Evolutionary conservation across 2,329 filamentous ascomycete species (phyloP), one percentile per base, ranked within the genome.

Genomic region (Rosellinia necatrix): DNA sequence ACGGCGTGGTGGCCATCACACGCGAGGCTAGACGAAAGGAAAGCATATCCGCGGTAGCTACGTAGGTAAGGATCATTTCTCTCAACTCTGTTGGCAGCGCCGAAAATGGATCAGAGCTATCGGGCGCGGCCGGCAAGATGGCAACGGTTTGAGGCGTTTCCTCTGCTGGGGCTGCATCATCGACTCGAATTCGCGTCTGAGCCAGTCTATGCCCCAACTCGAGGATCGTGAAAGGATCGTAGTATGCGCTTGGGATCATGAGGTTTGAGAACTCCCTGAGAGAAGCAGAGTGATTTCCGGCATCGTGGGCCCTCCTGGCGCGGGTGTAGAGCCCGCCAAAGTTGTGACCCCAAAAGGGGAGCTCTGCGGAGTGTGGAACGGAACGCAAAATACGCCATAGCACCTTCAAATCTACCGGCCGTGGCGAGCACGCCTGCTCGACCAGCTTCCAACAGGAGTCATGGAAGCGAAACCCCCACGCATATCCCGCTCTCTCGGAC

Each of bases 381-480:
- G 65, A 67, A 19, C 58, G 54, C 24, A 69, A 44, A 21, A 69
- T 54, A 6, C 66, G 58, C 66, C 66, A 68, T 12, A 69, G 60
- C 17, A 57, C 38, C 17, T 53, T 56, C 12, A 69, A n/a, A 52
- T 68, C 46, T 9, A 67, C 62, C 2, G 42, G 42, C 1, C 48
- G 25, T 10, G 66, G 66, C 22, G 47, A 54, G 41, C 53, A 47
- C 2, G 65, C 64, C 57, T 67, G 66, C 30, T 66, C 64, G 19
- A 67, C 37, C 12, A 69, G 42, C 8, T 12, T 21, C 66, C 66
- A 69, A 49, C 66, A 69, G 7, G 66, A 59, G 21, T 68, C 66
- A 44, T 69, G 66, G 24, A 69, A 66, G 6, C 48, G 34, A 49
- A 68, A 69, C 1, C 66, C 64, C 66, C 66, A 68, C 9, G 61